Evolutionary conservation across 2,329 filamentous ascomycete genomes (phyloP).

Genomic region (Fusarium scirpi): DNA sequence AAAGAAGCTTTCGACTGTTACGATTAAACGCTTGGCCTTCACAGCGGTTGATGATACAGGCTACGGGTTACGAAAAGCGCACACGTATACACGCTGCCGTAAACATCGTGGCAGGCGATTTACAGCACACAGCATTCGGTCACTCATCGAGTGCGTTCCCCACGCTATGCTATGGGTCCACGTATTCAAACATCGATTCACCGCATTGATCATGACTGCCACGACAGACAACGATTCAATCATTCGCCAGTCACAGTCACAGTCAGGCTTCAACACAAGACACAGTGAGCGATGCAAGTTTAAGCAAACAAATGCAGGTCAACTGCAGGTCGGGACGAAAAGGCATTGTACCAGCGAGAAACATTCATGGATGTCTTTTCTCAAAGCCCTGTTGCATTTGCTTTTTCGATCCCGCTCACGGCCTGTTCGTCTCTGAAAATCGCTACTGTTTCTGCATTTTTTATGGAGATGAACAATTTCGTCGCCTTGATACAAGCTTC

Average conservation of each 20-base stretch:
- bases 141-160: constrained; percentile 14
- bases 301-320: neutral
- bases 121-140: constrained; percentile 14
- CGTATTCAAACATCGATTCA: constrained; percentile 35
- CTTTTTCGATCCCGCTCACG: neutral
- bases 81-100: neutral
- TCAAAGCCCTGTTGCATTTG: constrained; percentile 1
- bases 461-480: constrained; percentile 7
- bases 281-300: neutral
- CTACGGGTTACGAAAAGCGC: neutral
- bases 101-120: constrained; percentile 4
- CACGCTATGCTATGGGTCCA: constrained; percentile 24
- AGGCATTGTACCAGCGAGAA: neutral
- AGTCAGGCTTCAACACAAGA: neutral
- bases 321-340: constrained; percentile 3
- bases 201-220: constrained; percentile 28
- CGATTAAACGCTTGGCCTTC: constrained; percentile 10
- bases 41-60: constrained; percentile 7
- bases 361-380: constrained; percentile 1
- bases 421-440: neutral
- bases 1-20: constrained; percentile 18
- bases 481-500: constrained; percentile 3
- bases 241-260: constrained; percentile 8
- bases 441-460: neutral
- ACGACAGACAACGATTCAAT: constrained; percentile 19